These are phyloP conservation scores for Geotrichum carabidarum DNA, from an alignment of 1,139 yeast species.

Conservation along the genomic window DNA sequence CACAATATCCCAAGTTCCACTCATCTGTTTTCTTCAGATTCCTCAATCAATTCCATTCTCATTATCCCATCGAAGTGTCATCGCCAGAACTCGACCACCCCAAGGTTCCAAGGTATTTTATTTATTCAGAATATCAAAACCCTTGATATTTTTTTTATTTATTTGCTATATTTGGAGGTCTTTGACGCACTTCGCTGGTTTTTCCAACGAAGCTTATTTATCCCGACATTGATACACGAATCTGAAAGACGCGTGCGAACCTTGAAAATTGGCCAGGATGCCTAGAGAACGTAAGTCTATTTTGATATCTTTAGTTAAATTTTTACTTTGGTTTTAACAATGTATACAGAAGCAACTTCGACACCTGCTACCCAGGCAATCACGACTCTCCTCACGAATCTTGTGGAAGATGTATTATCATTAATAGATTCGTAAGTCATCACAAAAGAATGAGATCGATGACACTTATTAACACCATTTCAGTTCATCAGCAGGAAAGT, in stretches of 20 bases:
- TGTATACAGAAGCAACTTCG: neutral
- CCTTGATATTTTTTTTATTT: too few species aligned
- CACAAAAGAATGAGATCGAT: neutral
- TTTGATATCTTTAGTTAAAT: neutral
- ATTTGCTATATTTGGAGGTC: neutral
- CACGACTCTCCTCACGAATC: conserved; percentile 5
- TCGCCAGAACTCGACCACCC: too few species aligned
- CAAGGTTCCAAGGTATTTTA: too few species aligned
- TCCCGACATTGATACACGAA: neutral
- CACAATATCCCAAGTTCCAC: too few species aligned
- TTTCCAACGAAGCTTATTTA: neutral
- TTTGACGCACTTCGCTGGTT: neutral
- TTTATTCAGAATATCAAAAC: too few species aligned
- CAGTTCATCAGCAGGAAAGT: conserved; percentile 14
- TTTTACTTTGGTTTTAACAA: neutral
- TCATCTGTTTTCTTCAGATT: too few species aligned
- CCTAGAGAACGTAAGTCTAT: conserved; percentile 5
- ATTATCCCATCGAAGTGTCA: too few species aligned
- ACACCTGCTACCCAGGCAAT: conserved; percentile 4
- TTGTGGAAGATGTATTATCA: conserved; percentile 14
- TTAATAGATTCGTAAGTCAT: conserved; percentile 16
- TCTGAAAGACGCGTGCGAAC: conserved; percentile 3
- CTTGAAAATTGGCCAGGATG: neutral
- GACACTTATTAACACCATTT: conserved; percentile 2
- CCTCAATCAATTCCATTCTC: too few species aligned